Evolutionary conservation across 2,329 filamentous ascomycete species (phyloP).

Genomic region (Ophiostoma quercus): DNA sequence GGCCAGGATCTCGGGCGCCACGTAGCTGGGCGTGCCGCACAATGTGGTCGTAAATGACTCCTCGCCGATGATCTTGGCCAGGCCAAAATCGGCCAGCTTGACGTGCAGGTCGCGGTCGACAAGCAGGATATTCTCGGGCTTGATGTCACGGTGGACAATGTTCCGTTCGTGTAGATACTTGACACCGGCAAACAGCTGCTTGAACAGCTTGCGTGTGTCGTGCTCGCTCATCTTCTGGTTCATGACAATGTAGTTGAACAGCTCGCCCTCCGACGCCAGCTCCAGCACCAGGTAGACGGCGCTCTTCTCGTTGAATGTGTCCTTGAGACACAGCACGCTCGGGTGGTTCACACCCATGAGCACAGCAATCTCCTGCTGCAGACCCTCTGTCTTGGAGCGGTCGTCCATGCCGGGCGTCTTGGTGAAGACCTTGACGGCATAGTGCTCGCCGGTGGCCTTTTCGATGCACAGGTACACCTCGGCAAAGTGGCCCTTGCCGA

Average conservation of each 20-base stretch:
- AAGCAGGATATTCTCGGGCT: conserved; percentile 91
- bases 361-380: conserved; percentile 94
- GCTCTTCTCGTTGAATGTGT: conserved; percentile 87
- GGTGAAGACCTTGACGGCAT: conserved; percentile 91
- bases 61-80: conserved; percentile 97
- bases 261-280: conserved; percentile 82
- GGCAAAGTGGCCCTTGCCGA: conserved; percentile 93
- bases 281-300: conserved; percentile 90
- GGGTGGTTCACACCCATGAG: conserved; percentile 96
- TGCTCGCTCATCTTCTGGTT: conserved; percentile 81
- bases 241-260: conserved; percentile 92
- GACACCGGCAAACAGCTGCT: conserved; percentile 85
- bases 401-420: conserved; percentile 79
- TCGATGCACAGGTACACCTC: conserved; percentile 90
- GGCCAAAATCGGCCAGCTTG: conserved; percentile 92
- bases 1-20: conserved; percentile 90
- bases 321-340: conserved; percentile 86
- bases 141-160: conserved; percentile 96
- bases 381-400: conserved; percentile 71
- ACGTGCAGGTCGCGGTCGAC: conserved; percentile 78
- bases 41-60: conserved; percentile 96
- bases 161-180: conserved; percentile 97
- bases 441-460: conserved; percentile 73
- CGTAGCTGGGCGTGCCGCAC: conserved; percentile 94
- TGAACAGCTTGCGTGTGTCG: conserved; percentile 80